A percentile compares a stretch with the other conserved stretches of the same genome.
Conservation (phyloP, 352 stramenopile genomes). For the Globisporangium canariense region DNA sequence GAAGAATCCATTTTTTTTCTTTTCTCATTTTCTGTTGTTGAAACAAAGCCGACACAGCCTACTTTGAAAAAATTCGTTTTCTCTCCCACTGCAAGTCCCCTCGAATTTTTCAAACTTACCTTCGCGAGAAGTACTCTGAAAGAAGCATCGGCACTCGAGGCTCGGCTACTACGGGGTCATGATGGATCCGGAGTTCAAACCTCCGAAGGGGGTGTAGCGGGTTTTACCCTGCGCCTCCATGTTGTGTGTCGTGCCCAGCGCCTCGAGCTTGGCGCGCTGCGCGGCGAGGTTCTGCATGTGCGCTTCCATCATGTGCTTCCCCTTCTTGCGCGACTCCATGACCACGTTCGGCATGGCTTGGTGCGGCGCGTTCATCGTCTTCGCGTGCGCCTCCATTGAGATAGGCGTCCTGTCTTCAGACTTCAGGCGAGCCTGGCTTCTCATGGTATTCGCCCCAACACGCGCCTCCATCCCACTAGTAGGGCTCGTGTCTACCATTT, state of each 20-base stretch:
- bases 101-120: neutral
- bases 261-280: neutral
- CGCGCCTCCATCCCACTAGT: neutral
- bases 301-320: neutral
- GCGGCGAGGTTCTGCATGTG: neutral
- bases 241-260: neutral
- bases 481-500: neutral
- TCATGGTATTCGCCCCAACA: neutral
- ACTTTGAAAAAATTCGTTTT: neutral
- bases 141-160: neutral
- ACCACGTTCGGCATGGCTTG: neutral
- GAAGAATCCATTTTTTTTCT: too few species aligned
- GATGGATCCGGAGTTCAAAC: too few species aligned
- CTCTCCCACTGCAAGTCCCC: neutral
- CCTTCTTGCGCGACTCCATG: neutral
- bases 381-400: conserved; percentile 2
- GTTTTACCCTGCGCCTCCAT: neutral
- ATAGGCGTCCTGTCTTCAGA: neutral
- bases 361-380: conserved; percentile 6
- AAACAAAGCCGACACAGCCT: neutral
- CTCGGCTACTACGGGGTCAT: neutral
- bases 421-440: too few species aligned
- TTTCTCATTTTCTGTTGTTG: too few species aligned
- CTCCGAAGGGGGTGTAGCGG: neutral
- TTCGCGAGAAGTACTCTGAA: neutral